These are phyloP conservation scores for Pulicaria dysenterica DNA, from an alignment of 129 eudicot species.

Conservation along the genomic window DNA sequence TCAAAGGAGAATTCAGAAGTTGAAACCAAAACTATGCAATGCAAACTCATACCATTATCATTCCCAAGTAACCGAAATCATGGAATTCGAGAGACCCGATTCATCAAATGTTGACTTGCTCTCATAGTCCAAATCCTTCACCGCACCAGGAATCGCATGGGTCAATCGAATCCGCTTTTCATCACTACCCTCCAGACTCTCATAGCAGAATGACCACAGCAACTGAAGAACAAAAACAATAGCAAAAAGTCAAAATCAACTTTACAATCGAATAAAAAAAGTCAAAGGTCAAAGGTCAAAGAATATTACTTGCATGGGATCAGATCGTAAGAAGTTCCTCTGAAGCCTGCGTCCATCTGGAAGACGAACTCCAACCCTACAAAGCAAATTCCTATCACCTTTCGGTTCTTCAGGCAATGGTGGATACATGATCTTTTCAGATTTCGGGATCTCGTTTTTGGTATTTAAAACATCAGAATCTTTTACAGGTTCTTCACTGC, in stretches of 20 bases:
- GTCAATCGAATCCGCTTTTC: conserved; percentile 53
- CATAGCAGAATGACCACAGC: conserved; percentile 81
- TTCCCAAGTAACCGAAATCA: conserved; percentile 79
- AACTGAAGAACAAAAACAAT: conserved; percentile 44
- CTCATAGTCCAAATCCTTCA: conserved; percentile 54
- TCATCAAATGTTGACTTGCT: conserved; percentile 53
- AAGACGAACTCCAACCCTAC: conserved; percentile 87
- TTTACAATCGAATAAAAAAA: neutral
- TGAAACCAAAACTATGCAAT: conserved; percentile 39
- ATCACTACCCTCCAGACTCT: conserved; percentile 56
- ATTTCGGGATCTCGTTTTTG: conserved; percentile 38
- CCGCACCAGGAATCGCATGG: conserved; percentile 75
- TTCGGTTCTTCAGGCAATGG: conserved; percentile 89
- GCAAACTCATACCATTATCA: conserved; percentile 28
- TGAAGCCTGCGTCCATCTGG: conserved; percentile 97
- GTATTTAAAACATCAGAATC: conserved; percentile 30
- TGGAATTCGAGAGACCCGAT: conserved; percentile 73
- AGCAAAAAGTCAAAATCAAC: neutral
- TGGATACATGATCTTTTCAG: conserved; percentile 56
- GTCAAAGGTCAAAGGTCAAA: neutral
- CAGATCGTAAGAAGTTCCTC: conserved; percentile 74
- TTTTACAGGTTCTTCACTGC: conserved; percentile 34
- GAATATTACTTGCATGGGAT: conserved; percentile 64
- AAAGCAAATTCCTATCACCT: conserved; percentile 65
- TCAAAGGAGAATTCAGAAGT: conserved; percentile 29